Base-by-base conservation (phyloP, 2,329 filamentous ascomycete species). In the Curvularia spicifera region DNA sequence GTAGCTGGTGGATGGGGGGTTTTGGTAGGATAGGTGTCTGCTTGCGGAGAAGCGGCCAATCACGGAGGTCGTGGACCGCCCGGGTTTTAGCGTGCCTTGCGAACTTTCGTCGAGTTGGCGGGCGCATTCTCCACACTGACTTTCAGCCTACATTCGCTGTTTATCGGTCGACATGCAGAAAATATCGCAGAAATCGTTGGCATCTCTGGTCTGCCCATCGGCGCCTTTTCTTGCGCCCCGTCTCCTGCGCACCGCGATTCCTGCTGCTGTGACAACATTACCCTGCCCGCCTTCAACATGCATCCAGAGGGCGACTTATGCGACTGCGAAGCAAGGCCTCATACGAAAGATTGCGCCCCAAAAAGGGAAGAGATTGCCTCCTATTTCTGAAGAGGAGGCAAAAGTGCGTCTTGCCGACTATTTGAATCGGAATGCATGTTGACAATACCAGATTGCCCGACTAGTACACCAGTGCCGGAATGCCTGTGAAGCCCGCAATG, bases 151-250 rank as follows among this genome's bases (percentile, higher is more conserved):
- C 42, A 28, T 44, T 22, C 10, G 22, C 39, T 33, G 5, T 12
- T 9, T 26, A 20, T 40, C 29, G 15, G 18, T 49, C 40, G 51
- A 47, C 12, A 74, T 72, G 68, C 61, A 69, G 15, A 59, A 64
- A 22, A 35, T 71, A 44, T 56, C 67, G 48, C 68, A 67, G 20
- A 58, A 61, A 3, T 67, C 72, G 18, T 68, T 76, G 20, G 70
- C 74, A 18, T 60, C 70, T 1, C 43, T 74, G 8, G 61, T 76
- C 47, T 76, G 72, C 47, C 75, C 74, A 1, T 73, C 69, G 24
- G 66, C 73, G 4, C 74, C 74, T 1, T 77, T 78, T 48, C 72
- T 78, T 33, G 69, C 67, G 4, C 75, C 74, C 13, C 69, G 70
- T 20, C 69, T 74, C 45, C 57, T 73, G 26, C 67, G 67, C 51